phyloP scores from a whole-genome alignment of 2,329 filamentous ascomycete species.

The Penicillium hesseltinei region DNA sequence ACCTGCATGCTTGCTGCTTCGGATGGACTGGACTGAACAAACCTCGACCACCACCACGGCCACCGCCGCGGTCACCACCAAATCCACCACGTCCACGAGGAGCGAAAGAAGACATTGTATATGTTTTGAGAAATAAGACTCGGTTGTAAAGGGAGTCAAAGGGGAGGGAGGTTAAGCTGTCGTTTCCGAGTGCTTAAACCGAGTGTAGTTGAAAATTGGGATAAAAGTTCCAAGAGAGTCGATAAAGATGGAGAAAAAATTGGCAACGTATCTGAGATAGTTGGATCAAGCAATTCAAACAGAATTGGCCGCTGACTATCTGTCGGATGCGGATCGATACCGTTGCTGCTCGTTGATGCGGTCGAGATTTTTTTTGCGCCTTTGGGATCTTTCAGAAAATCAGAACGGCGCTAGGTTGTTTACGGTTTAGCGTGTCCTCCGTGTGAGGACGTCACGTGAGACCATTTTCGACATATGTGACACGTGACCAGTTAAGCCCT shows the following conservation, averaged over 20 bases:
- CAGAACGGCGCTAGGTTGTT: slow-evolving; percentile 33
- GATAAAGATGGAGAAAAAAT: slow-evolving; percentile 11
- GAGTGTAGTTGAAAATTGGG: slow-evolving; percentile 14
- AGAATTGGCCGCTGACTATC: slow-evolving; percentile 26
- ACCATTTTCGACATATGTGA: slow-evolving; percentile 13
- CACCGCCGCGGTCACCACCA: slow-evolving; percentile 28
- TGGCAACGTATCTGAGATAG: slow-evolving; percentile 14
- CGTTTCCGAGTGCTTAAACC: slow-evolving; percentile 22
- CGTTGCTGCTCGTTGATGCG: slow-evolving; percentile 39
- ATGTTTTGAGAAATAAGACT: slow-evolving; percentile 12
- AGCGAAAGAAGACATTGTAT: slow-evolving; percentile 38
- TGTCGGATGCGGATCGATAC: slow-evolving; percentile 34
- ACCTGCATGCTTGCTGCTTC: slow-evolving; percentile 13
- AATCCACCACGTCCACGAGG: slow-evolving; percentile 24
- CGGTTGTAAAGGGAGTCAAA: slow-evolving; percentile 11
- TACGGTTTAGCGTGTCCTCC: slow-evolving; percentile 25
- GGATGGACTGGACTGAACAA: slow-evolving; percentile 19
- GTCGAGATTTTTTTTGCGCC: slow-evolving; percentile 42
- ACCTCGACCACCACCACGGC: slow-evolving; percentile 25
- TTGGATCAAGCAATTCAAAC: slow-evolving; percentile 24
- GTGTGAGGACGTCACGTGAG: slow-evolving; percentile 28
- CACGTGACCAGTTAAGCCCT: slow-evolving; percentile 33
- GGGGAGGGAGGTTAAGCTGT: slow-evolving; percentile 22
- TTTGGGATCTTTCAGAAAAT: slow-evolving; percentile 43
- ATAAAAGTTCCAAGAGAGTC: slow-evolving; percentile 15